Conservation (phyloP, 2,329 filamentous ascomycete species). For the Botrytis pseudocinerea region DNA sequence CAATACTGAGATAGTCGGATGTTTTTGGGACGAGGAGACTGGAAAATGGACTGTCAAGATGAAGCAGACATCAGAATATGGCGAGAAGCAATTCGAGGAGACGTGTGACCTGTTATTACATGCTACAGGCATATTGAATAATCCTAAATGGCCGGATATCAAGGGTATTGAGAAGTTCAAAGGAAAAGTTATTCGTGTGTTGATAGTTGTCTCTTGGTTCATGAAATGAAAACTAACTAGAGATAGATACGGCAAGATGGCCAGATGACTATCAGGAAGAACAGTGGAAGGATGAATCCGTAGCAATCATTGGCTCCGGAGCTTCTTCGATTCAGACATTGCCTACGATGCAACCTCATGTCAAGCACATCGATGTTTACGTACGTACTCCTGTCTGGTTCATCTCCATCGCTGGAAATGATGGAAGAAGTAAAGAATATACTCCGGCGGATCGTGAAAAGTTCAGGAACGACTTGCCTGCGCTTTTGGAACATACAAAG, state of each 20-base stretch:
- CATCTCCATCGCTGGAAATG: constrained; percentile 47
- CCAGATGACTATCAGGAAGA: constrained; percentile 40
- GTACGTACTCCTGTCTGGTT: constrained; percentile 54
- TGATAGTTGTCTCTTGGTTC: neutral
- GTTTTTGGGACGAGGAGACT: constrained; percentile 50
- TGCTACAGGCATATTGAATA: constrained; percentile 35
- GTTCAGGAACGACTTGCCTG: constrained; percentile 46
- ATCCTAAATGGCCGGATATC: constrained; percentile 50
- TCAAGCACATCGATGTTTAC: constrained; percentile 50
- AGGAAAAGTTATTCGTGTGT: constrained; percentile 47
- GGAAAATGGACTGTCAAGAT: constrained; percentile 53
- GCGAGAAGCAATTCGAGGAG: constrained; percentile 32
- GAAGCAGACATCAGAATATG: constrained; percentile 40
- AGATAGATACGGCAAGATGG: constrained; percentile 48
- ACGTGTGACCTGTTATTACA: constrained; percentile 35
- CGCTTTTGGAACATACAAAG: constrained; percentile 33
- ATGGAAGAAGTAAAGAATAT: constrained; percentile 48
- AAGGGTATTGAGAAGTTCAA: constrained; percentile 49
- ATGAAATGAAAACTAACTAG: neutral
- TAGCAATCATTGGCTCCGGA: constrained; percentile 45
- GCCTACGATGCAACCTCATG: constrained; percentile 45
- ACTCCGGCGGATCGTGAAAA: constrained; percentile 45
- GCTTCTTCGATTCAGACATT: constrained; percentile 44
- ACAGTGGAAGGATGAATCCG: constrained; percentile 38
- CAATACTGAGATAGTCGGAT: constrained; percentile 49